Evolutionary conservation across 148 eudicot genomes (phyloP).

Genomic region (Rhododendron molle): DNA sequence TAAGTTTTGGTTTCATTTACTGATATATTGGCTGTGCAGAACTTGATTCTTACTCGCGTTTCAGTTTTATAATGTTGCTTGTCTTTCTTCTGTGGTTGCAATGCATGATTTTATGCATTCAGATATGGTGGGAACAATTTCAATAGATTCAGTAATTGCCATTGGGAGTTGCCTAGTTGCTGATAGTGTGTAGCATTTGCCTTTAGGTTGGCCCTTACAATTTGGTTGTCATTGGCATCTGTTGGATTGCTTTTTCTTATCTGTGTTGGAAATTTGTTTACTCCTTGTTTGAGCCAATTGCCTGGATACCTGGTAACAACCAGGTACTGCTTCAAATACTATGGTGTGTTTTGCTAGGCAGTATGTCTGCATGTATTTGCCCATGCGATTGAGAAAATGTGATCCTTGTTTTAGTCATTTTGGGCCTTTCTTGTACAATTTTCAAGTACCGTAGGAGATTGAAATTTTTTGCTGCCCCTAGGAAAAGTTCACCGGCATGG

Average conservation of each 20-base stretch:
- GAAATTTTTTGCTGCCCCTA: not conserved
- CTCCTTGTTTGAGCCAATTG: not conserved
- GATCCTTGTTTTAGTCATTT: not conserved
- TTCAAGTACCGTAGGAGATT: not conserved
- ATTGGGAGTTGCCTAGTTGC: not conserved
- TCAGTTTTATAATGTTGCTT: not conserved
- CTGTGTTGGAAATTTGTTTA: not conserved
- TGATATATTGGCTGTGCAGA: not conserved
- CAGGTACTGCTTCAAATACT: not conserved
- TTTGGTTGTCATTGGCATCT: not conserved
- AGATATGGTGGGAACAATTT: not conserved
- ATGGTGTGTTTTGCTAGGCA: not conserved
- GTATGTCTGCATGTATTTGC: not conserved
- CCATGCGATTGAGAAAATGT: not conserved
- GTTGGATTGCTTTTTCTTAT: not conserved
- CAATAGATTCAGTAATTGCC: not conserved
- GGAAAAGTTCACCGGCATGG: not conserved
- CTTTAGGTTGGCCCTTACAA: not conserved
- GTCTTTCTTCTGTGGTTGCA: not conserved
- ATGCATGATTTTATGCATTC: not conserved
- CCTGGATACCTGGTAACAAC: not conserved
- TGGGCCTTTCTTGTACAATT: not conserved
- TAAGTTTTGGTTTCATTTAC: not conserved
- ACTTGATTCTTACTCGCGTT: not conserved
- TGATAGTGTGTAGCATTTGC: not conserved